Conservation (phyloP, 371 early-diverging fungal species). For the Rhizopus microsporus region DNA sequence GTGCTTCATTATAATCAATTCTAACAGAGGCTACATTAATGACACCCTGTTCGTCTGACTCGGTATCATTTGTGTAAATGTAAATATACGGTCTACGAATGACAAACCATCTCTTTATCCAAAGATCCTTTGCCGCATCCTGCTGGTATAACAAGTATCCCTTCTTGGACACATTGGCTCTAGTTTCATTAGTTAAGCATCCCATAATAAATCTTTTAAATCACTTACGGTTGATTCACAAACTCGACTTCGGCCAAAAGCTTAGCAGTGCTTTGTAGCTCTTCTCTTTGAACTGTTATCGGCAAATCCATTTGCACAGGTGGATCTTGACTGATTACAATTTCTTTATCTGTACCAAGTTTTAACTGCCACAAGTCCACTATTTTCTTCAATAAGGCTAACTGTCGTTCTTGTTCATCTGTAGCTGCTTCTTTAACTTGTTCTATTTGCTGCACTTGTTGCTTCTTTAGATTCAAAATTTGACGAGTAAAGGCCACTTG, state of each 20-base stretch:
- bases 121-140: slow-evolving; percentile 58
- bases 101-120: slow-evolving; percentile 84
- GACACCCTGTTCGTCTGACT: slow-evolving; percentile 70
- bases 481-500: slow-evolving; percentile 54
- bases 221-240: slow-evolving; percentile 55
- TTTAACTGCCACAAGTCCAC: slow-evolving; percentile 53
- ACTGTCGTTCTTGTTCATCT: slow-evolving; percentile 12
- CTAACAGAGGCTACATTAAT: slow-evolving; percentile 75
- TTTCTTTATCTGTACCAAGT: slow-evolving; percentile 52
- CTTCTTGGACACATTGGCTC: slow-evolving; percentile 59
- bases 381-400: slow-evolving; percentile 38
- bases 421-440: neutral
- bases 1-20: slow-evolving; percentile 67
- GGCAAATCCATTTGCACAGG: slow-evolving; percentile 19
- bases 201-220: neutral
- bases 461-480: slow-evolving; percentile 24
- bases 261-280: slow-evolving; percentile 31
- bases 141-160: slow-evolving; percentile 68
- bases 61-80: slow-evolving; percentile 66
- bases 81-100: slow-evolving; percentile 85
- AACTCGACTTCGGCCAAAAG: slow-evolving; percentile 61
- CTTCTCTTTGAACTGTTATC: slow-evolving; percentile 14
- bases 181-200: slow-evolving; percentile 9
- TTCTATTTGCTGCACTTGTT: slow-evolving; percentile 4
- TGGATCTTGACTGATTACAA: slow-evolving; percentile 57